These are phyloP conservation scores for Amauroascus niger DNA, from an alignment of 2,329 filamentous ascomycete species.

Conservation along the genomic window DNA sequence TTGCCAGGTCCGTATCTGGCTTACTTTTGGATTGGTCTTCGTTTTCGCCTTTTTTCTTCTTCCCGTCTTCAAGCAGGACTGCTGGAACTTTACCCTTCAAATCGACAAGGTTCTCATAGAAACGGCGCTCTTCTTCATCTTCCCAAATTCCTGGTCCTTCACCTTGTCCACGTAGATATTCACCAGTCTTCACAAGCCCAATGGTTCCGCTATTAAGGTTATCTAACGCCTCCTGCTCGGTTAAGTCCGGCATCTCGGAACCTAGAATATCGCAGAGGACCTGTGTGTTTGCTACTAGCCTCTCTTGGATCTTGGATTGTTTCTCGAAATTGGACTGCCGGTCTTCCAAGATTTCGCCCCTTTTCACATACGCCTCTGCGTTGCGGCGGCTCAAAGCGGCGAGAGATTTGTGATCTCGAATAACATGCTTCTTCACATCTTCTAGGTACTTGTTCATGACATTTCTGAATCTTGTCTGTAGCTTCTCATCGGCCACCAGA, in stretches of 20 bases:
- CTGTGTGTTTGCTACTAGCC: conserved; percentile 80
- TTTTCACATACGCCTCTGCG: conserved; percentile 96
- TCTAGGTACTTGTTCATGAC: conserved; percentile 83
- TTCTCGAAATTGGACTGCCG: conserved; percentile 93
- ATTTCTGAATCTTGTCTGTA: conserved; percentile 77
- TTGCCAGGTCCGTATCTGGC: conserved; percentile 43
- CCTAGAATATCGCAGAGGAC: conserved; percentile 79
- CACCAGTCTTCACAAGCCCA: conserved; percentile 84
- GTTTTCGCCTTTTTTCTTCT: conserved; percentile 78
- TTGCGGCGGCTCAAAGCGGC: conserved; percentile 82
- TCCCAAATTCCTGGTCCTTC: conserved; percentile 96
- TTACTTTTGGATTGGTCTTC: conserved; percentile 80
- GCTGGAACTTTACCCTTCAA: conserved; percentile 91
- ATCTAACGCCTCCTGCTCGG: conserved; percentile 65
- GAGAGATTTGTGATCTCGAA: conserved; percentile 86
- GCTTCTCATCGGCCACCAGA: conserved; percentile 60
- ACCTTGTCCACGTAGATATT: conserved; percentile 80
- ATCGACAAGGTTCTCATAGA: conserved; percentile 95
- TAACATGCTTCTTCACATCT: conserved; percentile 77
- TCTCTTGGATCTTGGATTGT: conserved; percentile 83
- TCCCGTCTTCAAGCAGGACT: conserved; percentile 84
- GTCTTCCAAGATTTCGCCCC: conserved; percentile 95
- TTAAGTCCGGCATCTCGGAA: conserved; percentile 86
- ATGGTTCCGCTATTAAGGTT: conserved; percentile 64
- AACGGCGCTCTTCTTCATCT: conserved; percentile 93